Percentiles rank a stretch among this genome's conserved stretches.
Evolutionary conservation across 495 filamentous ascomycete genomes (phyloP).

Genomic region (Xanthoparmelia taractica): DNA sequence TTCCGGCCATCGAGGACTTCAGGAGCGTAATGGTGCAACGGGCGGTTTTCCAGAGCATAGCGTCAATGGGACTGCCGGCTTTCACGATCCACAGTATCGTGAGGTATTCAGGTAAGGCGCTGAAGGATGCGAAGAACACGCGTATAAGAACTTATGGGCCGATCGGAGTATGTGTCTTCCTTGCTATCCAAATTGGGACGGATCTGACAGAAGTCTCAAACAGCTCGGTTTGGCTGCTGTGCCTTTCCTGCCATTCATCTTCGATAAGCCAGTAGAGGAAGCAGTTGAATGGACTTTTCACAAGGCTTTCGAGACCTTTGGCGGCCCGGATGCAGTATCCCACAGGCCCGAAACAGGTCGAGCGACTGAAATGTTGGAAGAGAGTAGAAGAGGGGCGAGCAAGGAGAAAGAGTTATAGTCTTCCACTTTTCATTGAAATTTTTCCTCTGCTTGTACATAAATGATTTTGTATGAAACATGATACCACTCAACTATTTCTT

Average conservation of each 20-base stretch:
- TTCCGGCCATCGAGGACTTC: constrained; percentile 85
- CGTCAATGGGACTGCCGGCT: constrained; percentile 88
- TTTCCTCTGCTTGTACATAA: neutral
- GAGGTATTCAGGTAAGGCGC: constrained; percentile 68
- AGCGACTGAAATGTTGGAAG: constrained; percentile 14
- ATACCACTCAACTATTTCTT: constrained; percentile 5
- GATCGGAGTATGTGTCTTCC: constrained; percentile 58
- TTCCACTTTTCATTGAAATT: neutral
- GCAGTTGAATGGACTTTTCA: constrained; percentile 87
- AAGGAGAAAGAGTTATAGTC: constrained; percentile 28
- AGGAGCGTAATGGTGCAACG: constrained; percentile 85
- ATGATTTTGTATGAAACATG: neutral
- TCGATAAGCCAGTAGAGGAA: constrained; percentile 88
- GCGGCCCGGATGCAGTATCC: constrained; percentile 51
- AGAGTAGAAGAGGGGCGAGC: constrained; percentile 15
- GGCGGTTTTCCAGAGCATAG: constrained; percentile 80
- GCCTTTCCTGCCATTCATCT: constrained; percentile 79
- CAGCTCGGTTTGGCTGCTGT: constrained; percentile 77
- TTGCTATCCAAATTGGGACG: neutral
- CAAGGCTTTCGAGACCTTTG: constrained; percentile 60
- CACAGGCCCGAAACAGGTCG: constrained; percentile 23
- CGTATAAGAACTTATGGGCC: constrained; percentile 75
- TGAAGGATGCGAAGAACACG: constrained; percentile 71
- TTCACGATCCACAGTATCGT: constrained; percentile 94
- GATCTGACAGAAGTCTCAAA: constrained; percentile 10